Evolutionary conservation across 1,139 yeast genomes (phyloP).

Genomic region (Candida pseudoviswanathii): DNA sequence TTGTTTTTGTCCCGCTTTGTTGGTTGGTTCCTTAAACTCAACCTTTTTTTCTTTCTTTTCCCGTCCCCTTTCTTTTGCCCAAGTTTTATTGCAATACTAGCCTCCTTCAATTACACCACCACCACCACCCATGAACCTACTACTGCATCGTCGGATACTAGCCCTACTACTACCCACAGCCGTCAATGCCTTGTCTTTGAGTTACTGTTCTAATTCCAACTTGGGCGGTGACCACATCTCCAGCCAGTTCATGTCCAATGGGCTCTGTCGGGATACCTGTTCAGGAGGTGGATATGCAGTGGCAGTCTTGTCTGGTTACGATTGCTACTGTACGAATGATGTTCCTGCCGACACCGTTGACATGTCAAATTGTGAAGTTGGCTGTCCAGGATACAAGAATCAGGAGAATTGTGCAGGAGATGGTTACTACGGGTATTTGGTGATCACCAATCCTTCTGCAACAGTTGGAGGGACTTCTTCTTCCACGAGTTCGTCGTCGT

Average conservation of each 20-base stretch:
- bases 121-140: neutral
- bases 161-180: neutral
- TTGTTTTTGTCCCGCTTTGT: too few species aligned
- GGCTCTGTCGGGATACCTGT: constrained; percentile 55
- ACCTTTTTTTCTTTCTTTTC: neutral
- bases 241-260: constrained; percentile 49
- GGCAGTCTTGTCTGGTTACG: constrained; percentile 52
- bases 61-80: neutral
- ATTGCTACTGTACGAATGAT: constrained; percentile 65
- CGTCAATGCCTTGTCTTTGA: constrained; percentile 17
- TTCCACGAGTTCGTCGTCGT: neutral
- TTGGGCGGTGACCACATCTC: constrained; percentile 22
- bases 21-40: neutral
- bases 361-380: constrained; percentile 39
- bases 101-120: too few species aligned
- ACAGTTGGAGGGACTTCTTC: constrained; percentile 19
- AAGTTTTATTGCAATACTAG: too few species aligned
- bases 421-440: constrained; percentile 39
- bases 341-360: constrained; percentile 45
- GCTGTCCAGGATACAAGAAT: constrained; percentile 52
- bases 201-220: constrained; percentile 51
- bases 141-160: neutral
- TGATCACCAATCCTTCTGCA: constrained; percentile 27
- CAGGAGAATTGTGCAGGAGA: constrained; percentile 35
- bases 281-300: constrained; percentile 45